phyloP scores from a whole-genome alignment of 148 eudicot species.

The Vaccinium vitisidaea region DNA sequence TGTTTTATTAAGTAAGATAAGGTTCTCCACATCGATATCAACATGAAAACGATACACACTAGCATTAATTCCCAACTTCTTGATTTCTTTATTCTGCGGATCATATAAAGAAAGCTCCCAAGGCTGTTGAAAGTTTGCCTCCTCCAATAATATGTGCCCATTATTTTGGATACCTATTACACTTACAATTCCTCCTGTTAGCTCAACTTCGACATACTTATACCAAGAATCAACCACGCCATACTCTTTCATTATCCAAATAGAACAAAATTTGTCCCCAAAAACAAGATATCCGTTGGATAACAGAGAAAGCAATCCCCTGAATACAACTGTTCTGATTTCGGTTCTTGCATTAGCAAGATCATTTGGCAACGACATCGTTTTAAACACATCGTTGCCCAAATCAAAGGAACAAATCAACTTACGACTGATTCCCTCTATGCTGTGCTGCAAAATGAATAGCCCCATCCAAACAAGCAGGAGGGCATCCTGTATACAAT shows the following conservation, averaged over 20 bases:
- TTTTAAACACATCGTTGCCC: neutral
- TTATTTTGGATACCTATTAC: neutral
- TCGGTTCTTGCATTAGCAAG: neutral
- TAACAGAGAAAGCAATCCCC: neutral
- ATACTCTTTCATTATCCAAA: slow-evolving; percentile 3
- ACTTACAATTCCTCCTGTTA: neutral
- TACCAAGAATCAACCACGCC: neutral
- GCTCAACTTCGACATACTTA: neutral
- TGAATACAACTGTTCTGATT: neutral
- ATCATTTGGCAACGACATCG: neutral
- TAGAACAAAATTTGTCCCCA: neutral
- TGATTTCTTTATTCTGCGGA: neutral
- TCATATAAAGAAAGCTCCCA: neutral
- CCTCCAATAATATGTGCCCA: neutral
- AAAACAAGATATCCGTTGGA: neutral
- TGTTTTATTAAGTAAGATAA: neutral
- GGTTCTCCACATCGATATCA: neutral
- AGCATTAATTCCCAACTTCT: neutral
- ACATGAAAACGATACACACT: neutral
- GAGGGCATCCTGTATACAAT: neutral
- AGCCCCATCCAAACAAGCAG: neutral
- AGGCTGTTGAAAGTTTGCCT: neutral
- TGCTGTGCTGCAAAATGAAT: neutral
- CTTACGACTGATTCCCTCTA: too few species aligned
- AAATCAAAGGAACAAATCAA: neutral